Evolutionary conservation across 2,329 filamentous ascomycete species (phyloP).

Genomic region (Diplodia corticola): DNA sequence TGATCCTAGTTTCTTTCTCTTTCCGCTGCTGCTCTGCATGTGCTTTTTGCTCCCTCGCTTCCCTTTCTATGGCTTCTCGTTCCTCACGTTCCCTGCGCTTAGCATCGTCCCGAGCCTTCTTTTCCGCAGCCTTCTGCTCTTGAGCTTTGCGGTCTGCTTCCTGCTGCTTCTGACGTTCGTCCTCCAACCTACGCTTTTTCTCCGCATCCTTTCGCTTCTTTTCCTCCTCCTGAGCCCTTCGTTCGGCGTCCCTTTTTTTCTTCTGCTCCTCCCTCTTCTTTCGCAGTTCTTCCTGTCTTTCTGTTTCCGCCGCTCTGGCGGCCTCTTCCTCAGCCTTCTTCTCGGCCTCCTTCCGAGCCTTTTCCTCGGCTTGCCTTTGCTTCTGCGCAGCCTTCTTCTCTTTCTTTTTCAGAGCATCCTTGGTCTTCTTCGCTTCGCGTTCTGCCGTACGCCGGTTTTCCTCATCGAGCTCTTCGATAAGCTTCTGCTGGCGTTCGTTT

Average conservation of each 20-base stretch:
- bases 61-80: slow-evolving; percentile 66
- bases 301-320: slow-evolving; percentile 71
- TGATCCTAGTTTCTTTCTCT: slow-evolving; percentile 60
- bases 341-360: slow-evolving; percentile 82
- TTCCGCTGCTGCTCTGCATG: slow-evolving; percentile 58
- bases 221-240: slow-evolving; percentile 88
- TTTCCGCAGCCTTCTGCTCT: slow-evolving; percentile 77
- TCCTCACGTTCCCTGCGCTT: slow-evolving; percentile 77
- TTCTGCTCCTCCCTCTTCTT: slow-evolving; percentile 85
- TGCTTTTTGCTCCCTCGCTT: slow-evolving; percentile 68
- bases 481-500: slow-evolving; percentile 83
- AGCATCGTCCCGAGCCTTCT: slow-evolving; percentile 68
- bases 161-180: slow-evolving; percentile 82
- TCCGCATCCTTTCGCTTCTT: slow-evolving; percentile 82
- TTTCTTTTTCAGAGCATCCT: slow-evolving; percentile 92
- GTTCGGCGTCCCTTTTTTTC: slow-evolving; percentile 86
- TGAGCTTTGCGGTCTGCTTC: slow-evolving; percentile 82
- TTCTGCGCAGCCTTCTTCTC: slow-evolving; percentile 90
- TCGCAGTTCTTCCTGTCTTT: slow-evolving; percentile 76
- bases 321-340: slow-evolving; percentile 84
- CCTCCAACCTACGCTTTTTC: slow-evolving; percentile 72
- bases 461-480: slow-evolving; percentile 87
- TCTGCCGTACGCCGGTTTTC: slow-evolving; percentile 75
- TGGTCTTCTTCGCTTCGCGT: slow-evolving; percentile 88
- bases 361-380: slow-evolving; percentile 85